Evolutionary conservation across 805 yeast genomes (phyloP), one percentile per base, ranked within the genome.

Genomic region (Wickerhamiella australiensis): DNA sequence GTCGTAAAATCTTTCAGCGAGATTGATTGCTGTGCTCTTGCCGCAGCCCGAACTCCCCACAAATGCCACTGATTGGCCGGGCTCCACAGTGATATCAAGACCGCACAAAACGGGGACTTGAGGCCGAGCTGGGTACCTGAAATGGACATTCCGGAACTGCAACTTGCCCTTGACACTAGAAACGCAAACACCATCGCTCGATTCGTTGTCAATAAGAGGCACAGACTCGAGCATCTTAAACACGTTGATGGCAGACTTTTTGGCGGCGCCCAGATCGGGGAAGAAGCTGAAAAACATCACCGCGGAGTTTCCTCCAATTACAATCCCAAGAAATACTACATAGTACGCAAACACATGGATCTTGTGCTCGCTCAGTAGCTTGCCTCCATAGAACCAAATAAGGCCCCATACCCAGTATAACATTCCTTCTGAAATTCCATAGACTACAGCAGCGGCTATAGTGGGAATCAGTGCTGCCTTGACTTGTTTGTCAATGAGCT

Each of bases 41-140:
- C 82, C 82, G 52, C 79, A 73, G 1, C 82, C 82, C 1, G 80
- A 75, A 0, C 81, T 73, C 2, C 82, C 82, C 5, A 90, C 80
- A 4, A 90, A 65, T 48, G 79, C 92, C 9, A 80, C 79, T 31
- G 76, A 64, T 51, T 71, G 66, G 1, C 76, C 73, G 8, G 72
- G 60, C 12, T 71, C 63, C 36, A 87, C 68, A 0, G 59, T 56
- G 13, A 82, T 55, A 42, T 65, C 65, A 2, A 84, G 66, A 29
- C 78, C 65, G 1, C 73, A 66, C 26, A 90, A 60, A 0, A 78
- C 78, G 4, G 65, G 63, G 1, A 68, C 70, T 12, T 69, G 66
- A 0, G 73, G 72, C 52, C 92, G 73, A 2, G 80, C 67, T 1
- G 82, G 78, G 62, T 87, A 90, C 3, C 73, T 57, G 64, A 86